A percentile compares a stretch with the other conserved stretches of the same genome.
phyloP scores from a whole-genome alignment of 345 rosid genomes.

The Brassica cretica region DNA sequence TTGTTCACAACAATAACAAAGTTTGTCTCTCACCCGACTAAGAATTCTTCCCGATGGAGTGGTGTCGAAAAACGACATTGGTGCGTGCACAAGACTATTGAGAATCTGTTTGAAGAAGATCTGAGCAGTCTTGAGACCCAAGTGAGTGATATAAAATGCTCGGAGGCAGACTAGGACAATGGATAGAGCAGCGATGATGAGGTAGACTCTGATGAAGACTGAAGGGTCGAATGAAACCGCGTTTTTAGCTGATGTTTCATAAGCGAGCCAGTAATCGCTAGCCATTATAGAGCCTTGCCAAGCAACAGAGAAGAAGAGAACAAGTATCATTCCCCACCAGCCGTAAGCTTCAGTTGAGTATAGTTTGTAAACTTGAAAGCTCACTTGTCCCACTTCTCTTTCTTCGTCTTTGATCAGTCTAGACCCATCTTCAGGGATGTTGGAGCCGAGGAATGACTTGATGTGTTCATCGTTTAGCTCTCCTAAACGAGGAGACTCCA shows the following conservation, averaged over 20 bases:
- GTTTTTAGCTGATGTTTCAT: slow-evolving; percentile 68
- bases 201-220: slow-evolving; percentile 68
- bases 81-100: slow-evolving; percentile 83
- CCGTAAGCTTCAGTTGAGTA: slow-evolving; percentile 90
- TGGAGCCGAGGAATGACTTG: slow-evolving; percentile 48
- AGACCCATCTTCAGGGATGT: slow-evolving; percentile 57
- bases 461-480: slow-evolving; percentile 48
- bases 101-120: slow-evolving; percentile 76
- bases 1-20: background rate
- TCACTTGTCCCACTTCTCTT: slow-evolving; percentile 79
- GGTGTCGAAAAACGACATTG: slow-evolving; percentile 96
- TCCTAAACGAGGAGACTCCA: slow-evolving; percentile 41
- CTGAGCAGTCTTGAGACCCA: slow-evolving; percentile 88
- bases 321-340: slow-evolving; percentile 81
- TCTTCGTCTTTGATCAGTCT: slow-evolving; percentile 91
- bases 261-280: slow-evolving; percentile 92
- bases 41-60: slow-evolving; percentile 95
- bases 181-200: slow-evolving; percentile 61
- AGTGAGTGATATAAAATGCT: slow-evolving; percentile 52
- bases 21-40: slow-evolving; percentile 63
- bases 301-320: slow-evolving; percentile 58
- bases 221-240: slow-evolving; percentile 55
- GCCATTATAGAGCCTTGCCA: slow-evolving; percentile 93
- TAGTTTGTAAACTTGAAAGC: slow-evolving; percentile 67
- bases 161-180: slow-evolving; percentile 53